A percentile compares a stretch with the other conserved stretches of the same genome.
These are phyloP conservation scores for Turnera subulata DNA, from an alignment of 345 rosid species.

Conservation along the genomic window DNA sequence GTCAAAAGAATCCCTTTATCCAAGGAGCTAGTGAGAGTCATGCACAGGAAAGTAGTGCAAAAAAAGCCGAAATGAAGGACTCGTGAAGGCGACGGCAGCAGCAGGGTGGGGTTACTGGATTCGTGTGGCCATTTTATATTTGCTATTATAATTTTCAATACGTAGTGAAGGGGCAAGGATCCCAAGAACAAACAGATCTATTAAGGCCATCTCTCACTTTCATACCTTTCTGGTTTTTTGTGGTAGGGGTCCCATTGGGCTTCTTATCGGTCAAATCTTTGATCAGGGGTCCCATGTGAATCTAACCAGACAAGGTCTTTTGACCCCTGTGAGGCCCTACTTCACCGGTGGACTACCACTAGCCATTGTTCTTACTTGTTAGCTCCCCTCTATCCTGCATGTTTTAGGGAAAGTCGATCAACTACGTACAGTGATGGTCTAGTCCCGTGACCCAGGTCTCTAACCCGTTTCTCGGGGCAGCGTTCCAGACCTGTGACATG, in stretches of 20 bases:
- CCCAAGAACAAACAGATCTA: constrained; percentile 22
- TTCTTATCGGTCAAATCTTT: constrained; percentile 3
- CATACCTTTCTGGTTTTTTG: background rate
- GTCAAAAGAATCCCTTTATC: constrained; percentile 37
- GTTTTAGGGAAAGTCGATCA: constrained; percentile 20
- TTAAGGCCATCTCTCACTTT: background rate
- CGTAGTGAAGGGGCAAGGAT: constrained; percentile 14
- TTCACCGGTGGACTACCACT: background rate
- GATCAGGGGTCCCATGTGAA: constrained; percentile 33
- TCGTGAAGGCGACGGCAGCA: constrained; percentile 62
- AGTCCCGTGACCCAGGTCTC: too few relatives aligned
- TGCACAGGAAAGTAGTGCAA: constrained; percentile 10
- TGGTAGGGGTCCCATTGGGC: background rate
- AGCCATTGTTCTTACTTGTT: too few relatives aligned
- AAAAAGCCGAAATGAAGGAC: constrained; percentile 34
- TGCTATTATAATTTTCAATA: background rate
- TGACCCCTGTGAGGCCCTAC: constrained; percentile 5
- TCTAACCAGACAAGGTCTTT: constrained; percentile 16
- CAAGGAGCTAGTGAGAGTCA: constrained; percentile 31
- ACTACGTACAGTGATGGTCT: too few relatives aligned
- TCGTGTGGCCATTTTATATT: constrained; percentile 28
- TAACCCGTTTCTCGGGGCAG: too few relatives aligned
- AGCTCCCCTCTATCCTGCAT: constrained; percentile 17
- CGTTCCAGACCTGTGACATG: too few relatives aligned
- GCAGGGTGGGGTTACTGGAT: constrained; percentile 9